Conservation (phyloP, 192 early-diverging fungal genomes). For the Polychytrium aggregatum region DNA sequence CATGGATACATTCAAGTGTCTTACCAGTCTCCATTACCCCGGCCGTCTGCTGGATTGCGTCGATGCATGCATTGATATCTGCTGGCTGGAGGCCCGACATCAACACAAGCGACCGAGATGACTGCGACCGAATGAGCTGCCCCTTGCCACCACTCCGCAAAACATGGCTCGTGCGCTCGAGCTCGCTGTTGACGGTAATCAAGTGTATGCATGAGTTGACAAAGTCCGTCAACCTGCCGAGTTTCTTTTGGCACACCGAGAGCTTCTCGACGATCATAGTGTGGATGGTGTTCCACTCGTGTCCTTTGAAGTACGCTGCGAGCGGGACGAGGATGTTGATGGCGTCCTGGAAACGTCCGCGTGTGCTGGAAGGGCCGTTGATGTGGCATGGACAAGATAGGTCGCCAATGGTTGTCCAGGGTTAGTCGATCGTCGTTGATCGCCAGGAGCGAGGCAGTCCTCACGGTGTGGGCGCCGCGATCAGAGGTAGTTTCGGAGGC, state of each 20-base stretch:
- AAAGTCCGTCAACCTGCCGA: conserved; percentile 11
- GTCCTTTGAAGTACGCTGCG: conserved; percentile 37
- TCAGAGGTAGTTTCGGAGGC: no score
- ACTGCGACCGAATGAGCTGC: conserved; percentile 1
- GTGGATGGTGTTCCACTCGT: conserved; percentile 59
- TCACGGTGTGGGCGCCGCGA: no score
- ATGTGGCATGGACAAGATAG: no score
- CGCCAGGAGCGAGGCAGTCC: no score
- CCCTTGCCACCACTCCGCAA: background rate
- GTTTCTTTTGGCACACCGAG: conserved; percentile 46
- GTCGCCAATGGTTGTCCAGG: no score
- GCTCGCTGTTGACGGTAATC: no score
- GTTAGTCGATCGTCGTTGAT: no score
- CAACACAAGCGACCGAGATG: conserved; percentile 8
- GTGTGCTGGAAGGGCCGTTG: no score
- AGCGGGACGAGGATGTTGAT: conserved; percentile 49
- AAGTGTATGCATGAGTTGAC: no score
- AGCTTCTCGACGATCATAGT: conserved; percentile 52
- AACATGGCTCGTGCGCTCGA: background rate
- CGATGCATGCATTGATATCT: background rate
- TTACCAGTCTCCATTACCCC: no score
- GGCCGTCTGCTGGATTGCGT: no score
- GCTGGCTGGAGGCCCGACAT: background rate
- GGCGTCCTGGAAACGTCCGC: conserved; percentile 56
- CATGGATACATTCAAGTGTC: no score